These are phyloP conservation scores for Coemansia sp. DNA, from an alignment of 192 early-diverging fungal species.

Conservation along the genomic window DNA sequence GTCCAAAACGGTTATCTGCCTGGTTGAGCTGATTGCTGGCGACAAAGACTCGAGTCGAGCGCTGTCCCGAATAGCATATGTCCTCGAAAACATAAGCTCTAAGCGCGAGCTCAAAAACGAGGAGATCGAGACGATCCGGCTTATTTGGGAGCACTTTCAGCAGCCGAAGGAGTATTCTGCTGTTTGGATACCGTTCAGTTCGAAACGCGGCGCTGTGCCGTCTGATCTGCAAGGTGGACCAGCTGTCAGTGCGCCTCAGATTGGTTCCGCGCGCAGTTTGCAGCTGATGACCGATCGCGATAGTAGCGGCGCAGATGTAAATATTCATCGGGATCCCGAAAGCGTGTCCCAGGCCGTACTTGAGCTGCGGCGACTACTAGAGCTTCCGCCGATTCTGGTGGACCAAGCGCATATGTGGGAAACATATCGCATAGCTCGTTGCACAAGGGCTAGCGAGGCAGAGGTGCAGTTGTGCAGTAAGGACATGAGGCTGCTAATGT, in stretches of 20 bases:
- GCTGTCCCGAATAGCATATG: conserved; percentile 17
- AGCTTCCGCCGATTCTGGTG: conserved; percentile 2
- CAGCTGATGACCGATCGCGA: background rate
- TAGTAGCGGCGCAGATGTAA: background rate
- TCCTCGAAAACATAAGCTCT: conserved; percentile 6
- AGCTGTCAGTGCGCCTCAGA: background rate
- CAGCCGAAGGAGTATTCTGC: background rate
- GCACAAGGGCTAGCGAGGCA: background rate
- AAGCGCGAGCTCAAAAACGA: conserved; percentile 11
- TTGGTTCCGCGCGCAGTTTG: background rate
- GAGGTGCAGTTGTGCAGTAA: no score
- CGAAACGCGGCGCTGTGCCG: background rate
- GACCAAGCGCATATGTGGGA: conserved; percentile 18
- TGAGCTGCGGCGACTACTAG: conserved; percentile 9
- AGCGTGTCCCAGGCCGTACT: background rate
- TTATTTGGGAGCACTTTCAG: conserved; percentile 19
- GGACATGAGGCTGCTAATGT: no score
- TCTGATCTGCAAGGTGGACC: background rate
- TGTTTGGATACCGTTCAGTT: conserved; percentile 1
- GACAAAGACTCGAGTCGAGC: conserved; percentile 22
- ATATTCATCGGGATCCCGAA: background rate
- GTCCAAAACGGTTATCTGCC: conserved; percentile 6
- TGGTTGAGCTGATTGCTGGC: conserved; percentile 28
- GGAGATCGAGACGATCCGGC: conserved; percentile 17
- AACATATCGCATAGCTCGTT: conserved; percentile 12